Conservation (phyloP, 108 stramenopile genomes). For the Nitzschia sp. region DNA sequence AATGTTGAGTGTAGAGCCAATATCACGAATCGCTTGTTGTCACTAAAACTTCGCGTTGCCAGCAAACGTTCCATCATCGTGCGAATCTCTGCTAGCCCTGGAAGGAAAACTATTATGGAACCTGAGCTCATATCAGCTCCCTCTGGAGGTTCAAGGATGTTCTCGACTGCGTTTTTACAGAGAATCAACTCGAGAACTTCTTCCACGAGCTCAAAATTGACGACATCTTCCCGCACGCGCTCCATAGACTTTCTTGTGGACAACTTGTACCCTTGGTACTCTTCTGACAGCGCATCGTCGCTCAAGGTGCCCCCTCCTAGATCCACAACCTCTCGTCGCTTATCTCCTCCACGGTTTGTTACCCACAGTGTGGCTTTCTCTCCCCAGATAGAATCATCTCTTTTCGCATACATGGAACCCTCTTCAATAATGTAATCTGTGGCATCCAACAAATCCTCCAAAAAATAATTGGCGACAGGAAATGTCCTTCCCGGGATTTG, state of each 20-base stretch:
- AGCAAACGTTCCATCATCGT: slow-evolving; percentile 65
- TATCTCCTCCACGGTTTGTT: slow-evolving; percentile 63
- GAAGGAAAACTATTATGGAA: slow-evolving; percentile 87
- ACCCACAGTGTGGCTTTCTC: slow-evolving; percentile 55
- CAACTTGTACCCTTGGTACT: slow-evolving; percentile 63
- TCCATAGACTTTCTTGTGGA: slow-evolving; percentile 69
- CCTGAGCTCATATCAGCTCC: slow-evolving; percentile 50
- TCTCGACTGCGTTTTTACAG: slow-evolving; percentile 29
- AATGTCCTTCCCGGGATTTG: slow-evolving; percentile 83
- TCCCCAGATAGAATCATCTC: slow-evolving; percentile 15
- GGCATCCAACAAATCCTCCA: slow-evolving; percentile 87
- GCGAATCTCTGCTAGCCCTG: slow-evolving; percentile 92
- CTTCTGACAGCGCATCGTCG: slow-evolving; percentile 42
- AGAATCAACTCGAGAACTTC: slow-evolving; percentile 62
- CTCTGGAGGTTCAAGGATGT: slow-evolving; percentile 40
- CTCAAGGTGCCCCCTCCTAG: slow-evolving; percentile 22
- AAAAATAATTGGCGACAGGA: slow-evolving; percentile 64
- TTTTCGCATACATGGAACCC: slow-evolving; percentile 63
- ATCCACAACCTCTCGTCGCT: slow-evolving; percentile 60
- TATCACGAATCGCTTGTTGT: slow-evolving; percentile 45
- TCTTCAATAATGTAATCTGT: slow-evolving; percentile 81
- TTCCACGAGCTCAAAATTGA: slow-evolving; percentile 79
- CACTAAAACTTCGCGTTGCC: slow-evolving; percentile 50
- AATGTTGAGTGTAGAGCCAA: slow-evolving; percentile 77
- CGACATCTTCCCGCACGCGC: slow-evolving; percentile 63